Percentiles rank a stretch among this genome's conserved stretches.
Conservation (phyloP, 2,329 filamentous ascomycete genomes). For the Fusarium udum region DNA sequence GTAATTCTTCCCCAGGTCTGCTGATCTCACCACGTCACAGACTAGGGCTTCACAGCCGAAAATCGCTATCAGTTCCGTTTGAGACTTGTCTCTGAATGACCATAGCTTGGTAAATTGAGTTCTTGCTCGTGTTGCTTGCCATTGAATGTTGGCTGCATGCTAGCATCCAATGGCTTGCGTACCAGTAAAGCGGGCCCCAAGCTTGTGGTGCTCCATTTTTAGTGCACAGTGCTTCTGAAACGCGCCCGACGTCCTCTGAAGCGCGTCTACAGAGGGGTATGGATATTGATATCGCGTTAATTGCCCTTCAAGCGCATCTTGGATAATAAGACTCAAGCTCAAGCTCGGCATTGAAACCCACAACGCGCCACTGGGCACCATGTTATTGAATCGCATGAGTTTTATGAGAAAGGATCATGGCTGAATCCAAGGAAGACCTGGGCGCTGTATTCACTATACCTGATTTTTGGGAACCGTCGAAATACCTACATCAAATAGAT, state of each 20-base stretch:
- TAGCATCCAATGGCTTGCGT: background rate
- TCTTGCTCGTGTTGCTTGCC: background rate
- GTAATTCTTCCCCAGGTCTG: background rate
- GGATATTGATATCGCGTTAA: conserved; percentile 19
- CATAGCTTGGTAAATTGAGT: background rate
- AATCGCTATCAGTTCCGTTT: background rate
- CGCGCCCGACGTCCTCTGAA: conserved; percentile 6
- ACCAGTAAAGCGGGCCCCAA: background rate
- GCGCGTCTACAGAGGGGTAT: conserved; percentile 35
- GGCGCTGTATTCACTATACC: conserved; percentile 71
- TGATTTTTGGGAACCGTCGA: conserved; percentile 67
- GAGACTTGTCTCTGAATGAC: background rate
- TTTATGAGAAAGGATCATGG: conserved; percentile 40
- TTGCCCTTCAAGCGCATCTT: background rate
- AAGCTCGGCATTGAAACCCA: background rate
- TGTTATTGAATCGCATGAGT: conserved; percentile 19
- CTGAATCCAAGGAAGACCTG: conserved; percentile 53
- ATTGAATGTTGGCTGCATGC: background rate
- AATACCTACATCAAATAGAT: conserved; percentile 53
- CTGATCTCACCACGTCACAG: background rate
- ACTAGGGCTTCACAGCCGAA: background rate
- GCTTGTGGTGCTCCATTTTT: conserved; percentile 6
- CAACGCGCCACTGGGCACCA: background rate
- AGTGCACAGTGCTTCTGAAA: conserved; percentile 22
- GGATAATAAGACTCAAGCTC: background rate